A percentile compares a stretch with the other conserved stretches of the same genome.
Conservation (phyloP, 2,329 filamentous ascomycete species). For the Pochonia chlamydosporia region DNA sequence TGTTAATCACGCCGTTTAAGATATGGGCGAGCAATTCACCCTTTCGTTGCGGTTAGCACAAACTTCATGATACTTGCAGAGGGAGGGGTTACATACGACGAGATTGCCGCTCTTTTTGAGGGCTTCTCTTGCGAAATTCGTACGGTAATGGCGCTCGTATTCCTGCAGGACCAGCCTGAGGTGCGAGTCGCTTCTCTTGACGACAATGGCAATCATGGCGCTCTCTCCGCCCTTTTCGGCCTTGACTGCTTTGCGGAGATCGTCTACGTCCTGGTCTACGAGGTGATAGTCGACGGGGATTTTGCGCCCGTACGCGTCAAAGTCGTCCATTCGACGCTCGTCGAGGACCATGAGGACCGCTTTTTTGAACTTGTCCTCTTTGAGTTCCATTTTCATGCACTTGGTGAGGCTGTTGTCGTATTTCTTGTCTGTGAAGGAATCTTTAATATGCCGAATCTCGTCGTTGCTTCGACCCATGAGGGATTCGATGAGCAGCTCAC, state of each 20-base stretch:
- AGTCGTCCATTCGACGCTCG: slow-evolving; percentile 77
- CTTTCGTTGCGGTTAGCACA: slow-evolving; percentile 45
- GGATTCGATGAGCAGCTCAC: slow-evolving; percentile 87
- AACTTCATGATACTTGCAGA: not conserved
- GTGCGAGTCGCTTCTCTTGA: slow-evolving; percentile 75
- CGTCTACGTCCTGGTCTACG: slow-evolving; percentile 66
- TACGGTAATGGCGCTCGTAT: slow-evolving; percentile 67
- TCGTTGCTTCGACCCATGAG: slow-evolving; percentile 85
- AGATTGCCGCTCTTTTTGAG: slow-evolving; percentile 86
- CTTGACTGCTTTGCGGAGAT: slow-evolving; percentile 62
- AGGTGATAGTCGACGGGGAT: slow-evolving; percentile 52
- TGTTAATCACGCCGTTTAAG: slow-evolving; percentile 94
- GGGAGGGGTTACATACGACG: slow-evolving; percentile 59
- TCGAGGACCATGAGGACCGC: slow-evolving; percentile 81
- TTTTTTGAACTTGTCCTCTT: slow-evolving; percentile 92
- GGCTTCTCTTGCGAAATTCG: slow-evolving; percentile 84
- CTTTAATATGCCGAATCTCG: slow-evolving; percentile 84
- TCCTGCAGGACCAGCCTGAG: slow-evolving; percentile 70
- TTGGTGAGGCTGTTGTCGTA: slow-evolving; percentile 74
- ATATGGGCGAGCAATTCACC: slow-evolving; percentile 93
- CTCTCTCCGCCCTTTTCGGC: slow-evolving; percentile 79
- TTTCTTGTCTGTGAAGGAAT: slow-evolving; percentile 84
- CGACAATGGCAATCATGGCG: slow-evolving; percentile 79
- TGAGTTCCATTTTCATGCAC: slow-evolving; percentile 89
- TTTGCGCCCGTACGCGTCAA: slow-evolving; percentile 55